These are phyloP conservation scores for Phaffomyces opuntiae DNA, from an alignment of 805 yeast species.

Conservation along the genomic window DNA sequence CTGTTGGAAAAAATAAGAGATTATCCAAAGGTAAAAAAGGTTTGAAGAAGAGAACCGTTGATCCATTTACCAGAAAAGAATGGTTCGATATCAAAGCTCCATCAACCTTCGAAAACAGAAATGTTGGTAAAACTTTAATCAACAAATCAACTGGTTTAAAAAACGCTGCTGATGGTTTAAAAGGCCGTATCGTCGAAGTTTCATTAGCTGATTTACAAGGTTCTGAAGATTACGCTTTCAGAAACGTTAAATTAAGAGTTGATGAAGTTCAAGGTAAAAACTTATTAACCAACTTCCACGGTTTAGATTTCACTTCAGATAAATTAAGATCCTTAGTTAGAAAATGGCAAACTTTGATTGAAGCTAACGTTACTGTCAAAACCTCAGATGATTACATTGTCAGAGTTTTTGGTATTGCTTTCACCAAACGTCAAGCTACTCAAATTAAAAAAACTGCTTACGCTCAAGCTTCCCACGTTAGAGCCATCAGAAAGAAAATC, in stretches of 20 bases:
- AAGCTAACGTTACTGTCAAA: conserved; percentile 97
- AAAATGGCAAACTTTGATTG: conserved; percentile 98
- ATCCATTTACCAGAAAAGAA: conserved; percentile 99
- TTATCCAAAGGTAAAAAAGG: conserved; percentile 88
- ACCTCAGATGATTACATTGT: conserved; percentile 96
- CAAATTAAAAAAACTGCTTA: conserved; percentile 96
- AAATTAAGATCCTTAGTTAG: conserved; percentile 96
- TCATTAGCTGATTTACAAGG: conserved; percentile 97
- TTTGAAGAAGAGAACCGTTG: conserved; percentile 96
- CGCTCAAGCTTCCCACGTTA: conserved; percentile 96
- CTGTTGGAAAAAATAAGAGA: conserved; percentile 85
- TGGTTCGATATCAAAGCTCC: conserved; percentile 99
- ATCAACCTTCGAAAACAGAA: conserved; percentile 96
- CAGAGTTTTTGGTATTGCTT: conserved; percentile 94
- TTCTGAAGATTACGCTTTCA: conserved; percentile 97
- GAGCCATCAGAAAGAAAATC: conserved; percentile 97
- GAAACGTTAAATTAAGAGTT: conserved; percentile 95
- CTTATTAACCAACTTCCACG: conserved; percentile 99
- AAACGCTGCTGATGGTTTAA: conserved; percentile 96
- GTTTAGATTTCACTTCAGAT: conserved; percentile 96
- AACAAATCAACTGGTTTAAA: conserved; percentile 98
- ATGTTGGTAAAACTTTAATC: conserved; percentile 96
- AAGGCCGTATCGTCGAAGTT: conserved; percentile 96
- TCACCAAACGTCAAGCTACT: conserved; percentile 96
- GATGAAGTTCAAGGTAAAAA: conserved; percentile 99